Conservation (phyloP, 371 early-diverging fungal species). For the Mucor racemosus region DNA sequence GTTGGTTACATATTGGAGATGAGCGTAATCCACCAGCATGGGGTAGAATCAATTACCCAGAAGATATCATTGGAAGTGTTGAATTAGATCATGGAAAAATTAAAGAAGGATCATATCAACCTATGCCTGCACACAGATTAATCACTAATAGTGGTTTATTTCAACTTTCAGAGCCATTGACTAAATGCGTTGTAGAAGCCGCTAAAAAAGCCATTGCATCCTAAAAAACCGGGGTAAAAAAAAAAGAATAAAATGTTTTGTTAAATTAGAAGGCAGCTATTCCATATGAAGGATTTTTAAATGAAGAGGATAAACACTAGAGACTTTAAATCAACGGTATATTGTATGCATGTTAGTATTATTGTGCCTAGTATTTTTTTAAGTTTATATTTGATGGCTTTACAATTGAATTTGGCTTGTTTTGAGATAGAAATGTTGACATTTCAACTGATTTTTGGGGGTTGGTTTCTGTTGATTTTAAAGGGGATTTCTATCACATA, state of each 20-base stretch:
- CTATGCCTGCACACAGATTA: conserved; percentile 82
- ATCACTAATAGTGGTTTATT: conserved; percentile 77
- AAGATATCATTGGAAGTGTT: conserved; percentile 83
- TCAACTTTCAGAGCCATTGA: conserved; percentile 58
- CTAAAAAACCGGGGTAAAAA: neutral
- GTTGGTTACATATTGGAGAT: conserved; percentile 64
- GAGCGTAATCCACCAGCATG: conserved; percentile 68
- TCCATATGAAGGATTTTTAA: neutral
- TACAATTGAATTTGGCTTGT: no score
- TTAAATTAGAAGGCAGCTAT: neutral
- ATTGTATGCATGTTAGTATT: no score
- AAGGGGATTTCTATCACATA: no score
- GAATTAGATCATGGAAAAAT: conserved; percentile 60
- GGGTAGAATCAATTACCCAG: conserved; percentile 78
- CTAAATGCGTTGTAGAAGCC: conserved; percentile 32
- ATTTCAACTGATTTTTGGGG: no score
- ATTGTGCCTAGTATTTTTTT: no score
- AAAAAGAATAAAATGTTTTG: neutral
- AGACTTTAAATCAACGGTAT: no score
- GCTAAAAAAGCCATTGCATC: conserved; percentile 24
- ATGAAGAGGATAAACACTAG: no score
- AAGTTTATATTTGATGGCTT: no score
- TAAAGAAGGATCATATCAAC: conserved; percentile 63
- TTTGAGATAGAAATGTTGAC: no score
- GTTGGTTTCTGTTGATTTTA: no score